Conservation (phyloP, 2,329 filamentous ascomycete species). For the Fusarium lyarnte region DNA sequence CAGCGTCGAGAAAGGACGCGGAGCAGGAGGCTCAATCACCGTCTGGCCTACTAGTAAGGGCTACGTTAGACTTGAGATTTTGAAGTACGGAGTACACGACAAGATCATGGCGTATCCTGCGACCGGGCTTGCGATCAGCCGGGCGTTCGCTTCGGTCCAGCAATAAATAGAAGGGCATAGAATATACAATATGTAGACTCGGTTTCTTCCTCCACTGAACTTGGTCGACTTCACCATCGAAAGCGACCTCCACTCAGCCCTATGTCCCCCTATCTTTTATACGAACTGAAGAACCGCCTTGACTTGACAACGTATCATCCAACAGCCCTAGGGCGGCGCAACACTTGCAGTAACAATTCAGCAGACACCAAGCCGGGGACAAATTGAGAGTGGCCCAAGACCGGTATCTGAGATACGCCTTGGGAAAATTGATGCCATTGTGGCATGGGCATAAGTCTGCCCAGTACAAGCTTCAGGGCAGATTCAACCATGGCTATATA, state of each 20-base stretch:
- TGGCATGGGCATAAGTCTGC: background rate
- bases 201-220: background rate
- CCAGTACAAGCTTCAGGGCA: accelerated
- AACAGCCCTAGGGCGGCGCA: background rate
- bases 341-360: background rate
- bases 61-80: conserved; percentile 57
- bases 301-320: background rate
- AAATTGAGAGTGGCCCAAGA: background rate
- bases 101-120: conserved; percentile 61
- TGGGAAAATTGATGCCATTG: background rate
- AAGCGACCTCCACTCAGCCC: background rate
- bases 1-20: conserved; percentile 42
- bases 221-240: background rate
- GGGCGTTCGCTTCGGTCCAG: conserved; percentile 20
- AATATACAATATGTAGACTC: background rate
- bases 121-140: conserved; percentile 55
- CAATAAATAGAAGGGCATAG: background rate
- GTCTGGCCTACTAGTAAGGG: conserved; percentile 56
- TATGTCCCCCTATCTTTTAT: background rate
- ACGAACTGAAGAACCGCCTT: background rate
- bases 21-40: conserved; percentile 56
- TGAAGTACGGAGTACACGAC: conserved; percentile 62
- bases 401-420: no score
- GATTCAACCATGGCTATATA: accelerated
- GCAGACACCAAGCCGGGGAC: background rate